Evolutionary conservation across 768 basidiomycete species (phyloP), one percentile per base, ranked within the genome.

Genomic region (Baorangia bicolor): DNA sequence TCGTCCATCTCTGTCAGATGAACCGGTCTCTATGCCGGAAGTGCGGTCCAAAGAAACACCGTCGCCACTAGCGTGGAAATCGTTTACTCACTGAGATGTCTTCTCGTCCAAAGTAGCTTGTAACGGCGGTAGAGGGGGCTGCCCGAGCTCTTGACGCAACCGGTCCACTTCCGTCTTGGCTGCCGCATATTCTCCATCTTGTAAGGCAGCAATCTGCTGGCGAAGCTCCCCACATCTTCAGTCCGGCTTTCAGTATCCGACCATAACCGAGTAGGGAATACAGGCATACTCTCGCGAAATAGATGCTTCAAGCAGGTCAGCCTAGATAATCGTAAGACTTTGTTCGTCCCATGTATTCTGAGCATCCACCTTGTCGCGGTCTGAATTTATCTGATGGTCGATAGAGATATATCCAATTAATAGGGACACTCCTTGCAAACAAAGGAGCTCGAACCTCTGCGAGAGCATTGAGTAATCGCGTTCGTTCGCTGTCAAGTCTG

Each of bases 101-200:
- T 79, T 89, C 64, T 92, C 91, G 43, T 93, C 90, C 35, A 93
- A 71, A 30, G 84, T 89, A 31, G 75, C 74, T 62, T 92, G 89
- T 42, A 93, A 62, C 62, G 79, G 85, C 3, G 89, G 90, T 13
- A 92, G 70, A 2, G 91, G 84, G 1, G 82, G 74, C 61, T 92
- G 86, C 1, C 90, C 91, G 8, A 93, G 82, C 66, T 93, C 90
- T 49, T 77, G 76, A 38, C 91, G 82, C 42, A 93, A 75, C 49
- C 80, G 74, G 65, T 93, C 91, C 44, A 93, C 91, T 58, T 92
- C 90, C 28, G 71, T 71, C 68, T 92, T 92, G 5, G 90, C 86
- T 9, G 73, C 69, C 14, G 86, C 77, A 65, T 93, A 93, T 59
- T 92, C 90, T 34, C 86, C 87, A 44, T 90, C 89, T 21, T 87